Base-by-base conservation (phyloP, 495 filamentous ascomycete species). In the Trichodelitschia bisporula region DNA sequence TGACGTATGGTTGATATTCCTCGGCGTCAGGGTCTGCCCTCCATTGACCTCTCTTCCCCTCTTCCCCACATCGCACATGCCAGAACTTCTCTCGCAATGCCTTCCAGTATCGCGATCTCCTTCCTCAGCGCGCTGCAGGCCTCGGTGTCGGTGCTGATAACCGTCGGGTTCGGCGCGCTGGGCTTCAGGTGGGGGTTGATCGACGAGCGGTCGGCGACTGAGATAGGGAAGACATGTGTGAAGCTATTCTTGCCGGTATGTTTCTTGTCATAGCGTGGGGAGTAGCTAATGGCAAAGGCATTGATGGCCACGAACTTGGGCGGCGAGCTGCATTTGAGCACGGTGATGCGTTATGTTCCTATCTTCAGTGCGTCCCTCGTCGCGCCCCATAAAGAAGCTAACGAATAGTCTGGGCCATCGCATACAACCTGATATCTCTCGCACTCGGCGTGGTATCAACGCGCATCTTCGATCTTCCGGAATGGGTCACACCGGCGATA, bases 111-210 rank as follows among this genome's bases (percentile, higher is more conserved):
- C 3, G 8, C 49, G 3, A 36, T 36, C 17, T 65, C 71, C 15
- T 73, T 78, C 35, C 38, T 79, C 2, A 71, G 68, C 1, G 73
- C 71, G 13, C 45, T 82, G 6, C 72, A 82, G 42, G 74, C 74
- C 16, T 64, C 60, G 18, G 41, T 77, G 18, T 70, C 72, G 1
- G 72, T 82, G 0, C 52, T 79, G 0, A 50, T 82, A 4, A 73
- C 72, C 18, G 66, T 80, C 27, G 49, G 44, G 15, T 76, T 64
- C 37, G 75, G 75, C 25, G 62, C 66, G 3, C 26, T 66, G 6
- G 62, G 65, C 0, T 62, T 62, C 3, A 57, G 62, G 35, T 59
- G 66, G 30, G 52, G 57, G 2, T 49, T 82, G 2, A 55, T 82
- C 11, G 54, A 63, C 26, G 49, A 53, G 18, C 23, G 38, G 0